Conservation (phyloP, 2,329 filamentous ascomycete genomes). For the Remersonia thermophila region DNA sequence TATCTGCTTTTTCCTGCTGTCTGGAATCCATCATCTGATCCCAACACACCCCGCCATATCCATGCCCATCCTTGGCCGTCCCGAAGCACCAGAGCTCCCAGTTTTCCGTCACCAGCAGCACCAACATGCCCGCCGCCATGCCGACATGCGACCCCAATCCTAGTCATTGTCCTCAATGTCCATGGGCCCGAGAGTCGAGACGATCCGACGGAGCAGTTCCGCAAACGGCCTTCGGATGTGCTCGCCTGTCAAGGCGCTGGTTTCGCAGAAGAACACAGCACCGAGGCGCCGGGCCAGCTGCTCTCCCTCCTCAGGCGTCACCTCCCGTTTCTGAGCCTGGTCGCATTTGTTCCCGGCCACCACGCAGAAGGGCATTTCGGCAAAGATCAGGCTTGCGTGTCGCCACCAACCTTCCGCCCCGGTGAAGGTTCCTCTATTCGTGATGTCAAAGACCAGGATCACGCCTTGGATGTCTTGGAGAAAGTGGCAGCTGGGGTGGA, state of each 20-base stretch:
- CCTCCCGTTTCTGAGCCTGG: conserved; percentile 30
- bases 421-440: conserved; percentile 35
- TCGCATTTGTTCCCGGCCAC: conserved; percentile 43
- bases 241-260: conserved; percentile 40
- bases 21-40: too few species aligned
- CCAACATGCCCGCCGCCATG: too few species aligned
- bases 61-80: too few species aligned
- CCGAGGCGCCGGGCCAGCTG: conserved; percentile 33
- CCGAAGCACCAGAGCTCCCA: too few species aligned
- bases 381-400: conserved; percentile 38
- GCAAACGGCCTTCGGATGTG: conserved; percentile 39
- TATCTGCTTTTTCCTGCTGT: too few species aligned
- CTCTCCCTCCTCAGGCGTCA: conserved; percentile 34
- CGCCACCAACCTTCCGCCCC: conserved; percentile 43
- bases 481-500: conserved; percentile 20
- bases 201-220: conserved; percentile 38
- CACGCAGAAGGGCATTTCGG: conserved; percentile 36
- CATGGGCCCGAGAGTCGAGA: too few species aligned
- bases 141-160: too few species aligned
- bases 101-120: too few species aligned
- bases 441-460: conserved; percentile 37
- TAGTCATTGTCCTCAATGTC: too few species aligned
- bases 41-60: too few species aligned
- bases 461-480: conserved; percentile 39
- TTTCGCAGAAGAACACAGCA: conserved; percentile 36